Evolutionary conservation across 2,329 filamentous ascomycete species (phyloP).

Genomic region (Juglanconis sp.): DNA sequence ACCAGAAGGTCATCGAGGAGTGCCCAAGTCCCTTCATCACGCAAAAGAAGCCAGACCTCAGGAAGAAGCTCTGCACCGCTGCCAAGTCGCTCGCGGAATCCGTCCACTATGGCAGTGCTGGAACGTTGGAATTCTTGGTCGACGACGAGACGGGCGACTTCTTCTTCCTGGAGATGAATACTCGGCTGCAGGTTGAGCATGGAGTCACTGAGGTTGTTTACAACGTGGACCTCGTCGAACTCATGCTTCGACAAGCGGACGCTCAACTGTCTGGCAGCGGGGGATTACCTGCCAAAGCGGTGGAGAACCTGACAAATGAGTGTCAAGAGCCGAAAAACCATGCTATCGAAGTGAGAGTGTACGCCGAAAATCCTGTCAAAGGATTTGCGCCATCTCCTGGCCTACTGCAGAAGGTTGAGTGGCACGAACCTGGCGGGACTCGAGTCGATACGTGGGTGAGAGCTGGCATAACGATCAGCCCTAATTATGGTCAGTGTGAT

Average conservation of each 20-base stretch:
- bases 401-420: slow-evolving; percentile 53
- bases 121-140: slow-evolving; percentile 52
- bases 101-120: slow-evolving; percentile 36
- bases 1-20: slow-evolving; percentile 71
- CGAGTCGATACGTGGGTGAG: slow-evolving; percentile 64
- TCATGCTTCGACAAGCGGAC: slow-evolving; percentile 38
- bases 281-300: slow-evolving; percentile 18
- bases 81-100: slow-evolving; percentile 43
- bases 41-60: background rate
- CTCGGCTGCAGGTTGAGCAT: slow-evolving; percentile 73
- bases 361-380: slow-evolving; percentile 51
- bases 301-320: slow-evolving; percentile 12
- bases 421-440: slow-evolving; percentile 44
- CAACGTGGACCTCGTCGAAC: slow-evolving; percentile 66
- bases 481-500: slow-evolving; percentile 46
- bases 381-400: slow-evolving; percentile 60
- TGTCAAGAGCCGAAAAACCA: slow-evolving; percentile 24
- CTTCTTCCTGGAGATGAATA: slow-evolving; percentile 53
- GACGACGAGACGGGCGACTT: slow-evolving; percentile 60
- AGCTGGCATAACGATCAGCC: slow-evolving; percentile 53
- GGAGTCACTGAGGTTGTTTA: slow-evolving; percentile 77
- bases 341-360: slow-evolving; percentile 39
- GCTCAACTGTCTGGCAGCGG: slow-evolving; percentile 22
- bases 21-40: slow-evolving; percentile 61
- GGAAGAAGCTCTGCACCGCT: slow-evolving; percentile 8